phyloP scores from a whole-genome alignment of 768 basidiomycete species.

The Lactarius sanguifluus region DNA sequence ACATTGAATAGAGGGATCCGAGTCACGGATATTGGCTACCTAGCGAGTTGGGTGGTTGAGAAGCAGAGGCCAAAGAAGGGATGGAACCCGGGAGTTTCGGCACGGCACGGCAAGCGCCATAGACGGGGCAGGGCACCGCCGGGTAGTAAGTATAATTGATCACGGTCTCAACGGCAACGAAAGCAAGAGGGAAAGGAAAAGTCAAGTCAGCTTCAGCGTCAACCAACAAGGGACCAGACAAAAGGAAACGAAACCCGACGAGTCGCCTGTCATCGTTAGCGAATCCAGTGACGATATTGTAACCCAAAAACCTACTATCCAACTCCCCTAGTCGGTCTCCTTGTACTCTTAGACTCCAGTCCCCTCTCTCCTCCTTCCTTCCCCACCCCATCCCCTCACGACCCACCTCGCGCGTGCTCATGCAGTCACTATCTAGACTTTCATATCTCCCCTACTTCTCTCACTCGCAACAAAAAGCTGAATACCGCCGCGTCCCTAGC shows the following conservation, averaged over 20 bases:
- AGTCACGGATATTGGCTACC: background rate
- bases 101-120: background rate
- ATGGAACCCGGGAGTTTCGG: background rate
- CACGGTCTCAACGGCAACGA: constrained; percentile 5
- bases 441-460: background rate
- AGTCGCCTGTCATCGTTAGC: background rate
- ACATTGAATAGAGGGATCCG: background rate
- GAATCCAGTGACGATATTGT: background rate
- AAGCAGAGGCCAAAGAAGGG: background rate
- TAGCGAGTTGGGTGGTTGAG: background rate
- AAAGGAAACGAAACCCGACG: background rate
- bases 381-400: background rate
- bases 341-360: background rate
- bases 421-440: constrained; percentile 23
- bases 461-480: constrained; percentile 21
- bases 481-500: constrained; percentile 13
- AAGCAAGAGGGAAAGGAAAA: background rate
- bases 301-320: constrained; percentile 8
- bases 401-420: background rate
- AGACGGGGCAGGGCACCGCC: background rate
- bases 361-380: background rate
- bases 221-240: background rate
- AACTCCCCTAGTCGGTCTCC: background rate
- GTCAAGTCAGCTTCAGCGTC: background rate
- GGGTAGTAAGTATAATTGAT: constrained; percentile 4